Conservation (phyloP, 257 asterid genomes). For the Solanum sitiens region DNA sequence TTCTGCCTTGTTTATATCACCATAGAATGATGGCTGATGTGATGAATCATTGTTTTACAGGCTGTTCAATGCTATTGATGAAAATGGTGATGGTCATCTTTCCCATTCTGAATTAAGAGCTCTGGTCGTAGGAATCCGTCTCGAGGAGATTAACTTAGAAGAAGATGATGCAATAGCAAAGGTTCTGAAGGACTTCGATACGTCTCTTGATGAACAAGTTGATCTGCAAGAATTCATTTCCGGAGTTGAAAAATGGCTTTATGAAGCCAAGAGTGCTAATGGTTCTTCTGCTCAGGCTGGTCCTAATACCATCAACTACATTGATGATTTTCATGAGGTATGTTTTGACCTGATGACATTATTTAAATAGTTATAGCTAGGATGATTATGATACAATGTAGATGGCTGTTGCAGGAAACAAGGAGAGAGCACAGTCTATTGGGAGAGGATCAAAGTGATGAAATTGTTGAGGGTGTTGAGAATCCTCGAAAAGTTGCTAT, state of each 20-base stretch:
- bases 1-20: not conserved
- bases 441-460: slow-evolving; percentile 50
- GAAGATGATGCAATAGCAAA: slow-evolving; percentile 46
- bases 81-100: slow-evolving; percentile 41
- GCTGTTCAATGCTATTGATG: slow-evolving; percentile 57
- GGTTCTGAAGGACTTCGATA: slow-evolving; percentile 68
- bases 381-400: not conserved
- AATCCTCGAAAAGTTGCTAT: slow-evolving; percentile 30
- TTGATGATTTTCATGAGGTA: slow-evolving; percentile 63
- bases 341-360: not conserved
- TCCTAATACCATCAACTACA: slow-evolving; percentile 38
- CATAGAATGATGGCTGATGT: not conserved
- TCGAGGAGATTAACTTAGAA: slow-evolving; percentile 52
- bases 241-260: slow-evolving; percentile 67
- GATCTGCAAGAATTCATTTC: slow-evolving; percentile 37
- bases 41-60: slow-evolving; percentile 22
- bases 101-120: slow-evolving; percentile 60
- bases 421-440: slow-evolving; percentile 54
- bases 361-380: not conserved
- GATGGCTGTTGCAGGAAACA: slow-evolving; percentile 47
- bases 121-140: slow-evolving; percentile 55
- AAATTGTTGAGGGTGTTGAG: slow-evolving; percentile 47
- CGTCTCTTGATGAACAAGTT: slow-evolving; percentile 31
- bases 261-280: slow-evolving; percentile 43
- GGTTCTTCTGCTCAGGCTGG: slow-evolving; percentile 17